Evolutionary conservation across 495 filamentous ascomycete genomes (phyloP), one percentile per base, ranked within the genome.

Genomic region (Podospora tetraspora): DNA sequence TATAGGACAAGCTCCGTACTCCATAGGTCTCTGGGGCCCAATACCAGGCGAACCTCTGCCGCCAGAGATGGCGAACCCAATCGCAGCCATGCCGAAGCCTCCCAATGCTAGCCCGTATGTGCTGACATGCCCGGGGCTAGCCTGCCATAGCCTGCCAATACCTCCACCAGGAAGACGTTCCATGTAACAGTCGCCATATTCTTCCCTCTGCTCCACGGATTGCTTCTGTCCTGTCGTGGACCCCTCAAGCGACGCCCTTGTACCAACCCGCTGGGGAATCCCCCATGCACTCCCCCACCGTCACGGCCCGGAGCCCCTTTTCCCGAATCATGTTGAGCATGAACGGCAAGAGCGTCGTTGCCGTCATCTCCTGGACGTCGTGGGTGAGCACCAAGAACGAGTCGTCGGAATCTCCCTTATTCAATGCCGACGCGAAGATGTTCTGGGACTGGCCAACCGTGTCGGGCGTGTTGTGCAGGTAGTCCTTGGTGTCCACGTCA

Each of bases 221-320:
- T 13, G 37, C 37, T 52, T 19, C 19, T 19, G 5, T n/a, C 43
- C 2, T 19, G 19, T n/a, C 43, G 8, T 32, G 30, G 60, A 24
- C 19, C 23, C 1, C 30, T 13, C 5, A 72, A 25, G 57, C 64
- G 66, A 29, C 43, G 43, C 43, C 34, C 69, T 85, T 84, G 69
- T 89, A 91, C 89, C 89, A 91, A 68, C 85, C 84, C 21, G 78
- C 79, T 12, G 74, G 69, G 0, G 87, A 80, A 68, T 90, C 86
- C 1, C 79, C 82, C 59, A 90, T 70, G 72, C 88, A 90, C 69
- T 89, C 84, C 0, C 88, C 88, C 61, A 89, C 80, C 27, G 85
- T 85, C 24, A 87, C 86, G 29, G 77, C 72, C 56, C 59, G 66
- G 68, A 76, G 78, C 1, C 80, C 80, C 24, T 61, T 43, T 4